These are phyloP conservation scores for Tylopilus felleus DNA, from an alignment of 768 basidiomycete species.

Conservation along the genomic window DNA sequence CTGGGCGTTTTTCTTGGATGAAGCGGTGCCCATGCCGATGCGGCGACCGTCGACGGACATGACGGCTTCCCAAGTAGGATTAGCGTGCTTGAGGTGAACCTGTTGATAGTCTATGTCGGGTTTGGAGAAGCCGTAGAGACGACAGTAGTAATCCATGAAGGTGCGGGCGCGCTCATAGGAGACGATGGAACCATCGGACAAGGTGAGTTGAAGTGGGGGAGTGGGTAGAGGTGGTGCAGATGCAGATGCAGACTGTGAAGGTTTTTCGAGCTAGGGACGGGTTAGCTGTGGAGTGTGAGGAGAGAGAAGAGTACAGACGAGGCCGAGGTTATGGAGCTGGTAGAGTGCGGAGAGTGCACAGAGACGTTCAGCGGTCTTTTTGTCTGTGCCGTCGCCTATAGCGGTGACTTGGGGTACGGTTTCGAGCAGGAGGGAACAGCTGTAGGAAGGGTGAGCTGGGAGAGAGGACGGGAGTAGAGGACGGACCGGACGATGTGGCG, in stretches of 20 bases:
- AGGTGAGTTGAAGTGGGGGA: slow-evolving; percentile 24
- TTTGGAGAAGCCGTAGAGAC: slow-evolving; percentile 66
- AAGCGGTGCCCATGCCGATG: slow-evolving; percentile 75
- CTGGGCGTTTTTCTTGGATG: slow-evolving; percentile 69
- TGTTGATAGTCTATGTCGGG: slow-evolving; percentile 64
- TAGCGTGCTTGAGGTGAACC: slow-evolving; percentile 18
- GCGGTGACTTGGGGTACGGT: slow-evolving; percentile 45
- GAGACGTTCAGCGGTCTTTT: slow-evolving; percentile 68
- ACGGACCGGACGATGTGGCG: slow-evolving; percentile 23
- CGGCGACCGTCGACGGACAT: slow-evolving; percentile 74
- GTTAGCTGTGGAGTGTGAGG: neutral
- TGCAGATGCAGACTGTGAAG: slow-evolving; percentile 17
- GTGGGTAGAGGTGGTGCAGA: neutral
- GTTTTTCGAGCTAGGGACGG: slow-evolving; percentile 26
- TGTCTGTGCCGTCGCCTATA: slow-evolving; percentile 56
- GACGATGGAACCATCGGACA: slow-evolving; percentile 65
- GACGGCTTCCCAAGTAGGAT: slow-evolving; percentile 60
- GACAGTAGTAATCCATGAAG: slow-evolving; percentile 96
- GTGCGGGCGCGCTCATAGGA: slow-evolving; percentile 70
- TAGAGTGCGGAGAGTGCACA: slow-evolving; percentile 72
- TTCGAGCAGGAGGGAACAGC: slow-evolving; percentile 25
- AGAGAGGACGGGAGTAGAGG: neutral
- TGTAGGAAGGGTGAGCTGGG: slow-evolving; percentile 10
- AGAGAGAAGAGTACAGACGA: slow-evolving; percentile 47
- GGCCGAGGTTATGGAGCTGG: slow-evolving; percentile 58